Conservation (phyloP, 768 basidiomycete species). For the Amanita fuliginea region DNA sequence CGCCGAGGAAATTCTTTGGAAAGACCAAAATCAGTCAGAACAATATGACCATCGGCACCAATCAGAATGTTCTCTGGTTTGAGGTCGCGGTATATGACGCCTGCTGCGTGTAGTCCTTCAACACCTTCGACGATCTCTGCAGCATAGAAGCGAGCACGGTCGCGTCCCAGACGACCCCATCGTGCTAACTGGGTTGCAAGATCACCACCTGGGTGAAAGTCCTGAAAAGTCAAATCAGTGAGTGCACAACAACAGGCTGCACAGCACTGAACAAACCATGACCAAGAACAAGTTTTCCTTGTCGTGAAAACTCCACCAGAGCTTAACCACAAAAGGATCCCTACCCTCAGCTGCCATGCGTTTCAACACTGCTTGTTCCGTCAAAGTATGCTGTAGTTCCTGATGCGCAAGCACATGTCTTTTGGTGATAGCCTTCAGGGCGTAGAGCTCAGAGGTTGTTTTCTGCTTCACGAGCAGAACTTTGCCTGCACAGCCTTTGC, state of each 20-base stretch:
- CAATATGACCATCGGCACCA: slow-evolving; percentile 88
- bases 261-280: slow-evolving; percentile 47
- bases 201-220: slow-evolving; percentile 95
- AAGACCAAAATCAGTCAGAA: slow-evolving; percentile 93
- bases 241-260: slow-evolving; percentile 7
- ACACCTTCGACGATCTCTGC: slow-evolving; percentile 96
- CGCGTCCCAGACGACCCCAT: slow-evolving; percentile 88
- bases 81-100: slow-evolving; percentile 95
- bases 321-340: slow-evolving; percentile 92
- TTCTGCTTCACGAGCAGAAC: slow-evolving; percentile 86
- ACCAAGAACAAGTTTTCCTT: slow-evolving; percentile 95
- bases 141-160: slow-evolving; percentile 93
- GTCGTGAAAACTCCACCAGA: slow-evolving; percentile 98
- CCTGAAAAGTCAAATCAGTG: slow-evolving; percentile 28
- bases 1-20: slow-evolving; percentile 82
- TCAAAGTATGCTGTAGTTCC: slow-evolving; percentile 91
- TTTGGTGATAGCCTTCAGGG: slow-evolving; percentile 97
- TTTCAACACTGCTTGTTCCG: slow-evolving; percentile 92
- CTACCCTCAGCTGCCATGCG: slow-evolving; percentile 81
- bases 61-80: slow-evolving; percentile 98
- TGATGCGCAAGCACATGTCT: slow-evolving; percentile 94
- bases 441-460: slow-evolving; percentile 61
- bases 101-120: slow-evolving; percentile 86
- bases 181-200: slow-evolving; percentile 95
- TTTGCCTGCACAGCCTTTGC: slow-evolving; percentile 96